Base-by-base conservation (phyloP, 2,329 filamentous ascomycete genomes). In the Xylariomycetidae sp. region DNA sequence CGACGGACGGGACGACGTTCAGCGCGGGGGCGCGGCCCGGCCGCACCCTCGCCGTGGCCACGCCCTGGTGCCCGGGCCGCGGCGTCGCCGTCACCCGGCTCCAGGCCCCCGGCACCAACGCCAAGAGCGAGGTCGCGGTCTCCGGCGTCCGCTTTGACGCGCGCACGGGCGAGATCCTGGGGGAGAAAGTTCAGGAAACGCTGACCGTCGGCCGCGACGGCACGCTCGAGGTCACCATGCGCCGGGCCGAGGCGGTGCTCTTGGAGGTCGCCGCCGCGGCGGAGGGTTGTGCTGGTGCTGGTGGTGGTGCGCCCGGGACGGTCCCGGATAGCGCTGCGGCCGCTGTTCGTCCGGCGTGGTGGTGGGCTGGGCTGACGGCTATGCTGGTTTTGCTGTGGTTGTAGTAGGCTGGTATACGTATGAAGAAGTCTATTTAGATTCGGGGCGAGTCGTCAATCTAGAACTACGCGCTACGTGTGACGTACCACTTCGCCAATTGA, bases 81-180 rank as follows among this genome's bases (percentile, higher is more conserved):
- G 29, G 32, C 13, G 50, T 54, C n/a, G 34, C 20, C 10, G 42
- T 54, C 10, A 39, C 51, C 12, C 40, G 57, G 24, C 45, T 60
- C 6, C 42, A 39, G 17, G 57, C 40, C 6, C 56, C 56, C 3
- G 57, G 57, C 4, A 59, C 56, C 19, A 60, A 60, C 30, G 57
- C 56, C 9, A 59, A 59, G 50, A 56, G 50, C 38, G 39, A 40
- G 7, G 49, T 59, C 15, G 40, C 42, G 8, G 56, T 60, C 8
- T 47, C 53, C 6, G 56, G 54, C 13, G 46, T 56, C 6, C 41
- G 47, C 2, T 60, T 60, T 31, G 53, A 58, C 27, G 28, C 46
- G 15, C 23, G 17, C 12, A 51, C 53, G 12, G 55, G 56, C 6
- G 39, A 38, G 8, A 31, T 40, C 14, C 22, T 42, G 9, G 41